phyloP scores from a whole-genome alignment of 139 green algal genomes.

The Haematococcus lacustris region DNA sequence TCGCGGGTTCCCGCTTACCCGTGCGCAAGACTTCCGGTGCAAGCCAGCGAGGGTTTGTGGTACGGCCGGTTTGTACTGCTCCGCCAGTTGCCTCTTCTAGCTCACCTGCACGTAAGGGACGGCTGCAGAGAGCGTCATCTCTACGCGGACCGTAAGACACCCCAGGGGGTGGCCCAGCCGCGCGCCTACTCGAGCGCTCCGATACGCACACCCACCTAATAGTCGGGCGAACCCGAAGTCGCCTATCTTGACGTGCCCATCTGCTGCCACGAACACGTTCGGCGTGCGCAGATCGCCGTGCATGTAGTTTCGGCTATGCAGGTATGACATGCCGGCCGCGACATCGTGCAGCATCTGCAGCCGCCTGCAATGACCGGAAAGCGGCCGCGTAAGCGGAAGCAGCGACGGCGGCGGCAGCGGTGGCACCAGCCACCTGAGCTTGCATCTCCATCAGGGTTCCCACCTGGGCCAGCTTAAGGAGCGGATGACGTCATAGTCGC shows the following conservation, averaged over 20 bases:
- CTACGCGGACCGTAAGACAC: too few relatives aligned
- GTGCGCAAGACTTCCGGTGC: slow-evolving; percentile 18
- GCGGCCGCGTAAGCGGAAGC: neutral
- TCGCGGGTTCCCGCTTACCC: neutral
- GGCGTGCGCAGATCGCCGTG: slow-evolving; percentile 39
- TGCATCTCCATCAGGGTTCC: neutral
- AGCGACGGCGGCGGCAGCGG: neutral
- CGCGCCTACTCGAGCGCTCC: neutral
- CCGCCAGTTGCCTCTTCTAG: too few relatives aligned
- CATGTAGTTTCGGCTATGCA: slow-evolving; percentile 52
- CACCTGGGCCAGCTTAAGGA: slow-evolving; percentile 15
- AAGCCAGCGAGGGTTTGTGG: slow-evolving; percentile 27
- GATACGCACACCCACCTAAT: slow-evolving; percentile 14
- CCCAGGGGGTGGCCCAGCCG: too few relatives aligned
- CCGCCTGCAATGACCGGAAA: slow-evolving; percentile 10
- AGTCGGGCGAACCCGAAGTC: slow-evolving; percentile 27
- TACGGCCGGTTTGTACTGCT: neutral
- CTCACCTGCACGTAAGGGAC: too few relatives aligned
- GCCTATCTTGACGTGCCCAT: slow-evolving; percentile 35
- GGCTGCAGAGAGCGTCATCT: too few relatives aligned
- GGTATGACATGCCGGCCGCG: slow-evolving; percentile 60
- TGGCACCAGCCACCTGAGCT: too few relatives aligned
- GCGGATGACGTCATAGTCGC: slow-evolving; percentile 7
- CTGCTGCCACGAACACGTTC: slow-evolving; percentile 37
- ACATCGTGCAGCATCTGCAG: slow-evolving; percentile 39